These are phyloP conservation scores for Silene uniflora DNA, from an alignment of 148 eudicot species.

Conservation along the genomic window DNA sequence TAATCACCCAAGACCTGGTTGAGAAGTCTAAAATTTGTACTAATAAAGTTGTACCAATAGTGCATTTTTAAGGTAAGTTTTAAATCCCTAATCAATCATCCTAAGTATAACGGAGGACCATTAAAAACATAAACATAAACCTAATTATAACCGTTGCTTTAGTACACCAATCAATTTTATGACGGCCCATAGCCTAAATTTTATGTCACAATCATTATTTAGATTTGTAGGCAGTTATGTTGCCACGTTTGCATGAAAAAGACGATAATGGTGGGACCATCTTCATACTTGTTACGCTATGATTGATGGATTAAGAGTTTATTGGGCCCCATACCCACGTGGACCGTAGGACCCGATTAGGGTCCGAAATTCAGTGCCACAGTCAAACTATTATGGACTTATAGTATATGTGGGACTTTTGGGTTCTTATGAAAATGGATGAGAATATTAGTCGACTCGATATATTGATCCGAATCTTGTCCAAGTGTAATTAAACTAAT, in stretches of 20 bases:
- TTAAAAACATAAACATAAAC: background rate
- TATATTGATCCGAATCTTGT: too few relatives aligned
- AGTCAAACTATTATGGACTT: too few relatives aligned
- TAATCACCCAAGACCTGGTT: too few relatives aligned
- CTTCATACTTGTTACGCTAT: constrained; percentile 10
- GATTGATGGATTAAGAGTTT: background rate
- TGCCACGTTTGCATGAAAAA: constrained; percentile 11
- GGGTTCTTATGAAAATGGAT: background rate
- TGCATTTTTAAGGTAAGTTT: background rate
- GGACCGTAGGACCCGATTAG: constrained; percentile 11
- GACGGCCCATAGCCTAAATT: constrained; percentile 6
- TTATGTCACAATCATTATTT: background rate
- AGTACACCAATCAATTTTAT: constrained; percentile 10
- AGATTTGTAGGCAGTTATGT: constrained; percentile 4
- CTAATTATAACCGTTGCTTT: background rate
- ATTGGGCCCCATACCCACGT: constrained; percentile 19
- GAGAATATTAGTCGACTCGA: too few relatives aligned
- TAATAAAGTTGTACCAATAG: background rate
- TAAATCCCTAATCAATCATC: background rate
- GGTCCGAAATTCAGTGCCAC: constrained; percentile 11
- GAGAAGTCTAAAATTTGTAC: too few relatives aligned
- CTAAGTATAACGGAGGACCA: background rate
- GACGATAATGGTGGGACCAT: constrained; percentile 8
- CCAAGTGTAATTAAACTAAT: too few relatives aligned
- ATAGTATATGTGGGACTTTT: background rate